Evolutionary conservation across 1,284 basidiomycete genomes (phyloP), one percentile per base, ranked within the genome.

Genomic region (Papiliotrema fonsecae): DNA sequence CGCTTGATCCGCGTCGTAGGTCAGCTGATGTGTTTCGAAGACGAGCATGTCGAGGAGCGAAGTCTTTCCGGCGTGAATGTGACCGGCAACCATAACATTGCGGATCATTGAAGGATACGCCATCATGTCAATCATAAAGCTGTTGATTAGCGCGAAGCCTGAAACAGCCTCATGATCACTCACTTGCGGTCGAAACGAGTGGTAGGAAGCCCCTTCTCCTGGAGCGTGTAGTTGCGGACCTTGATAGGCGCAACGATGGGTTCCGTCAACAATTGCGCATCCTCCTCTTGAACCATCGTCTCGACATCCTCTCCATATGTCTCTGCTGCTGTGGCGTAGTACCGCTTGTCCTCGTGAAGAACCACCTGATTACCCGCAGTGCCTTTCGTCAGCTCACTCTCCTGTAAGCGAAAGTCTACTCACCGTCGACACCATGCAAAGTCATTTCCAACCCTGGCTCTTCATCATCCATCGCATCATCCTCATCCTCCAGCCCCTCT

Each of bases 11-110:
- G 88, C 83, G 66, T 96, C 88, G 87, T 91, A 94, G 6, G 85
- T 80, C 56, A 98, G 77, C 71, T 91, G 88, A 75, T 99, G 96
- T 0, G 96, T 98, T 76, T 98, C 92, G 59, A 90, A 87, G 2
- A 96, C 84, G 52, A 98, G 82, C 88, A 96, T 96, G 72, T 99
- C 96, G 80, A 99, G 77, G 35, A 99, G 76, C 0, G 88, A 86
- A 0, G 96, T 97, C 78, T 99, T 99, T 65, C 96, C 96, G 64
- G 98, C 96, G 69, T 98, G 94, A 39, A 99, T 75, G 69, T 97
- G 93, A 3, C 96, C 96, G 4, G 90, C 90, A 24, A 97, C 81
- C 51, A 90, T 90, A 40, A 97, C 87, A 69, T 97, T 97, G 45
- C 96, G 84, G 62, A 97, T 83, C 85, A 93, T 94, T 49, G 93